Conservation (phyloP, 1,139 yeast genomes). For the Tardiomyces depauwii region DNA sequence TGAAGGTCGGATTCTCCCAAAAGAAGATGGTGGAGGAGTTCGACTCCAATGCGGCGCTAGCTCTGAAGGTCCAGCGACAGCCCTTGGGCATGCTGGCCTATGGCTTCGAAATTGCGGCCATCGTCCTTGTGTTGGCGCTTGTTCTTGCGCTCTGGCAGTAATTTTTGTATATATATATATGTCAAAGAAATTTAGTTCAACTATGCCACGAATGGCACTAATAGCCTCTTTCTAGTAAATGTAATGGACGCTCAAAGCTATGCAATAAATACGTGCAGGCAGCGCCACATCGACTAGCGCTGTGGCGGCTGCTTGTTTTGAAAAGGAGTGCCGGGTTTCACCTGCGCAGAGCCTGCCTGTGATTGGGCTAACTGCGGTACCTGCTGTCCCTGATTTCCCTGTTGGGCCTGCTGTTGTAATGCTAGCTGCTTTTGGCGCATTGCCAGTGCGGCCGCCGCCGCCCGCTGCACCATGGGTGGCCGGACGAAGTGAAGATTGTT, state of each 20-base stretch:
- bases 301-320: constrained; percentile 2
- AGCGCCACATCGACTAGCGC: neutral
- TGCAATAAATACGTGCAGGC: constrained; percentile 4
- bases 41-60: constrained; percentile 25
- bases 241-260: constrained; percentile 2
- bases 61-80: neutral
- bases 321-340: constrained; percentile 3
- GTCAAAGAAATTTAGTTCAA: neutral
- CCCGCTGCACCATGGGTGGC: constrained; percentile 27
- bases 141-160: too few species aligned
- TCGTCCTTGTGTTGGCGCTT: neutral
- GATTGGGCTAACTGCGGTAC: constrained; percentile 9
- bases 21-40: constrained; percentile 51
- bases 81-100: neutral
- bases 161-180: too few species aligned
- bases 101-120: neutral
- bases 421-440: constrained; percentile 5
- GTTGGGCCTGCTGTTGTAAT: constrained; percentile 6
- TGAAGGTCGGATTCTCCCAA: constrained; percentile 40
- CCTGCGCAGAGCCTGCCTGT: neutral
- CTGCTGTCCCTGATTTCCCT: constrained; percentile 9
- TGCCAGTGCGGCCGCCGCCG: constrained; percentile 3
- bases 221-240: constrained; percentile 1
- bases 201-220: too few species aligned
- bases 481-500: constrained; percentile 19